Percentiles rank a stretch among this genome's conserved stretches.
phyloP scores from a whole-genome alignment of 2,329 filamentous ascomycete genomes.

The Pestalotiopsis sp. region DNA sequence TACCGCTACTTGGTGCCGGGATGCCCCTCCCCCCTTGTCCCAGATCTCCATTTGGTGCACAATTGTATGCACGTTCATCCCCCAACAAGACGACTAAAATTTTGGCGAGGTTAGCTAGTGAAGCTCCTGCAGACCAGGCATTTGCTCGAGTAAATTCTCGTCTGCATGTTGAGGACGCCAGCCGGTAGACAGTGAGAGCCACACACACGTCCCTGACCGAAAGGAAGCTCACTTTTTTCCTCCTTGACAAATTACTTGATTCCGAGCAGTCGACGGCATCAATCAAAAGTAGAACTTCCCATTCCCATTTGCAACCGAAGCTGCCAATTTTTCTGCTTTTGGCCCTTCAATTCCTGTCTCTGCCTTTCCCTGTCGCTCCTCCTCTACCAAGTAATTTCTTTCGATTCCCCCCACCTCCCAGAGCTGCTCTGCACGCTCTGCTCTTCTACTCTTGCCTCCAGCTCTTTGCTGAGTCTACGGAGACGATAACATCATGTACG shows the following conservation, averaged over 20 bases:
- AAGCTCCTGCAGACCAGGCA: slow-evolving; percentile 8
- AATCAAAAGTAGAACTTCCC: slow-evolving; percentile 7
- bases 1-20: slow-evolving; percentile 10
- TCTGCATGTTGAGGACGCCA: slow-evolving; percentile 8
- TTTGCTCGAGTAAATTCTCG: slow-evolving; percentile 1
- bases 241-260: not conserved
- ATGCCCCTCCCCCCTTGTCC: slow-evolving; percentile 12
- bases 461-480: slow-evolving; percentile 44
- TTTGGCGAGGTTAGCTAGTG: slow-evolving; percentile 28
- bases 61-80: slow-evolving; percentile 21
- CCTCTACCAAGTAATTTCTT: slow-evolving; percentile 7
- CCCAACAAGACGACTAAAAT: slow-evolving; percentile 36
- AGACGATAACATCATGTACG: slow-evolving; percentile 69
- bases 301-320: slow-evolving; percentile 4
- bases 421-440: slow-evolving; percentile 13
- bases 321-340: slow-evolving; percentile 4
- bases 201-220: not conserved
- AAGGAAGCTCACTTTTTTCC: not conserved
- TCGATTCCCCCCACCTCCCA: not conserved
- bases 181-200: not conserved
- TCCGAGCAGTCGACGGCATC: slow-evolving; percentile 2
- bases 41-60: slow-evolving; percentile 16
- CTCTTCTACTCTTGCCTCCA: slow-evolving; percentile 29
- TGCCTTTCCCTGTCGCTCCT: slow-evolving; percentile 19
- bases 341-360: slow-evolving; percentile 2